Base-by-base conservation (phyloP, 495 filamentous ascomycete species). In the Tuber indicum region DNA sequence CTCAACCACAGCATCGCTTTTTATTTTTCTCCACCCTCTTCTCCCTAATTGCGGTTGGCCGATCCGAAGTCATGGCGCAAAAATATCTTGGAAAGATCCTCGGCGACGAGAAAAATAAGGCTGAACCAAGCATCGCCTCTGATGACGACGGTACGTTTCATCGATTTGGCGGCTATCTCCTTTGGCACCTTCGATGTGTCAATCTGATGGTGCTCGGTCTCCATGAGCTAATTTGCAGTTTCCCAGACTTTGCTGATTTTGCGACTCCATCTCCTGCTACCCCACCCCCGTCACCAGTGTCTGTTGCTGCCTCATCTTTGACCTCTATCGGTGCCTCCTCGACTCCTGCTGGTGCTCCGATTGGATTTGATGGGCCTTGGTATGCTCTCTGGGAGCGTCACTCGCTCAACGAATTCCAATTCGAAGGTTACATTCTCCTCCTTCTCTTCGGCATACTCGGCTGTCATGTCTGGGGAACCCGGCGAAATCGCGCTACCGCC, bases 301-400 rank as follows among this genome's bases (percentile, higher is more conserved):
- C 85, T 44, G 83, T 83, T 44, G 83, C 85, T 74, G 87, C 86
- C 71, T 85, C 86, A 44, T 84, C 86, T 73, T 86, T 87, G 78
- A 86, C 87, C 47, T 85, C 88, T 73, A 88, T 87, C 73, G 81
- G 84, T 47, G 84, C 84, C 42, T 90, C 92, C 19, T 97, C 92
- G 84, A 97, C 96, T 44, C 75, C 82, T 36, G 66, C 74, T 8
- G 19, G 70, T 26, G 43, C 72, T 2, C 77, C 75, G 3, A 47
- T n/a, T 58, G 21, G 70, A 32, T 76, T 47, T 32, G 42, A 71
- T 52, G 77, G 81, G 69, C 93, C 93, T 86, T 98, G 96, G 96
- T 99, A 98, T 86, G 92, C 93, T 49, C 87, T 99, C 44, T 96
- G 95, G 89, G 94, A 99, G 88, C 93, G 96, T 79, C 88, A 92